Evolutionary conservation across 2,329 filamentous ascomycete species (phyloP).

Genomic region (Microsporum audouinii): DNA sequence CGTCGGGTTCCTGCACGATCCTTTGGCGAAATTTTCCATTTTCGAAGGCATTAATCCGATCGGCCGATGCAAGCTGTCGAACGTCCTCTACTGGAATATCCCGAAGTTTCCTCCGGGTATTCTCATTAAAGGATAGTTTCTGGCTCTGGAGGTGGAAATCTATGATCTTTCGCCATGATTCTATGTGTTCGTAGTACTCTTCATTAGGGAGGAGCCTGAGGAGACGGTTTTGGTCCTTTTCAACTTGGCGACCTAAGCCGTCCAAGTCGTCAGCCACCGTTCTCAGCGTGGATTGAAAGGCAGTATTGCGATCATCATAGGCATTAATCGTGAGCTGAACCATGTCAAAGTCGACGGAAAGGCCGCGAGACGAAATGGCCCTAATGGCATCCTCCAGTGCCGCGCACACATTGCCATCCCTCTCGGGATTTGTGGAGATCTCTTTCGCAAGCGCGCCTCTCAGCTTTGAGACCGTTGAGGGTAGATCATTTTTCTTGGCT

Average conservation of each 20-base stretch:
- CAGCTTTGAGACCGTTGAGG: background rate
- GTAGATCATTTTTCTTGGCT: background rate
- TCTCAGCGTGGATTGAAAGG: slow-evolving; percentile 7
- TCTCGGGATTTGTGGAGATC: background rate
- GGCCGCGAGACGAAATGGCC: background rate
- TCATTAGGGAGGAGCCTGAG: background rate
- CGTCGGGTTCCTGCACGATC: background rate
- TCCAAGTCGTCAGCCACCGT: background rate
- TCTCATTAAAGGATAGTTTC: background rate
- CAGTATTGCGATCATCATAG: slow-evolving; percentile 7
- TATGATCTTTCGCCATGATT: slow-evolving; percentile 6
- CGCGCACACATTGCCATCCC: background rate
- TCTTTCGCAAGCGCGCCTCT: background rate
- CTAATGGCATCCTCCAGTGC: slow-evolving; percentile 5
- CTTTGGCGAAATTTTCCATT: slow-evolving; percentile 2
- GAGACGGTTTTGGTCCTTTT: background rate
- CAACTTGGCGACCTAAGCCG: background rate
- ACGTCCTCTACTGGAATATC: background rate
- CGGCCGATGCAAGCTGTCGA: background rate
- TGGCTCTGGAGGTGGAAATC: slow-evolving; percentile 5
- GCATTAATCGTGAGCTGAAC: slow-evolving; percentile 10
- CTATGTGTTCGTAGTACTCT: background rate
- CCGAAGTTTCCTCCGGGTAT: background rate
- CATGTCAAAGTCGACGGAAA: slow-evolving; percentile 11
- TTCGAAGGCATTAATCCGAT: background rate